phyloP scores from a whole-genome alignment of 2,329 filamentous ascomycete genomes.

The Claviceps digitariae region DNA sequence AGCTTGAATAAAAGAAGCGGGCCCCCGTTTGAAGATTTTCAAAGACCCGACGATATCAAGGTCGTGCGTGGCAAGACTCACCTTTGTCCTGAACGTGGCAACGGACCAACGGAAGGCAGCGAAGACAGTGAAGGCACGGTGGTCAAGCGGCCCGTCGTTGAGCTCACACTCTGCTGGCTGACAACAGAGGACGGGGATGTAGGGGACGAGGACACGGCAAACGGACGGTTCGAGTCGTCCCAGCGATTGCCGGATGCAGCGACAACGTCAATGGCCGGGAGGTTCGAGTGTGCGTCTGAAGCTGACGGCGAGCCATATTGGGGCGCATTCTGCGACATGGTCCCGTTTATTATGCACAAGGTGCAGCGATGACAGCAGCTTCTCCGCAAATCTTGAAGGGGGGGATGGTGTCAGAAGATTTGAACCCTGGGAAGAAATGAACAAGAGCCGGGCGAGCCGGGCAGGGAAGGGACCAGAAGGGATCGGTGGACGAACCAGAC shows the following conservation, averaged over 20 bases:
- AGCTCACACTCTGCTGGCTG: slow-evolving; percentile 27
- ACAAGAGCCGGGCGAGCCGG: background rate
- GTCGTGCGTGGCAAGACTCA: slow-evolving; percentile 12
- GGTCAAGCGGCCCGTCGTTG: slow-evolving; percentile 28
- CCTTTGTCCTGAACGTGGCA: slow-evolving; percentile 14
- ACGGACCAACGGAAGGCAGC: slow-evolving; percentile 10
- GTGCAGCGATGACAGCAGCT: slow-evolving; percentile 6
- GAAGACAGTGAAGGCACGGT: slow-evolving; percentile 11
- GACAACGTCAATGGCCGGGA: background rate
- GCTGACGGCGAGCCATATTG: slow-evolving; percentile 27
- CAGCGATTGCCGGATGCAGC: background rate
- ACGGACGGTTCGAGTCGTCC: slow-evolving; percentile 4
- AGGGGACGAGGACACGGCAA: slow-evolving; percentile 10
- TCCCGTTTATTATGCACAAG: slow-evolving; percentile 14
- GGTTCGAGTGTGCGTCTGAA: slow-evolving; percentile 4
- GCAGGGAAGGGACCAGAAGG: background rate
- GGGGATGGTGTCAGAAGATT: background rate
- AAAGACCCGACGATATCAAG: background rate
- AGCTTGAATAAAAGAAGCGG: background rate
- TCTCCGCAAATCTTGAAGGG: slow-evolving; percentile 3
- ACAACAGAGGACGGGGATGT: slow-evolving; percentile 13
- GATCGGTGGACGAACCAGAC: background rate
- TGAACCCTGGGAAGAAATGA: background rate
- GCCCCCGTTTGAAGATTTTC: background rate
- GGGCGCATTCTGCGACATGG: slow-evolving; percentile 40